Conservation (phyloP, 768 basidiomycete genomes). For the Boletellus ananiceps region DNA sequence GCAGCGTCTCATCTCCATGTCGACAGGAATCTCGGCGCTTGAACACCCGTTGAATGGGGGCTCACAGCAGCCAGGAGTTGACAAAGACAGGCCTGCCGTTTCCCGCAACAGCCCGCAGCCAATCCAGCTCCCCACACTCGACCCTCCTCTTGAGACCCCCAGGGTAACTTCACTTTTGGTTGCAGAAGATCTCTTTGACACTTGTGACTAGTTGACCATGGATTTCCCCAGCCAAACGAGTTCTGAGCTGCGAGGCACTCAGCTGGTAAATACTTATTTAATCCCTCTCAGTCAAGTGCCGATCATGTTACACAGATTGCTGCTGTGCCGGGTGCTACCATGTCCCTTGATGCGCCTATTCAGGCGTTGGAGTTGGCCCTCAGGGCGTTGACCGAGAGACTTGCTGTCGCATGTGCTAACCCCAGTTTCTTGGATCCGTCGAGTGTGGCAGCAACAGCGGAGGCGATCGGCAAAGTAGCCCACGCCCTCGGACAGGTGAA, state of each 20-base stretch:
- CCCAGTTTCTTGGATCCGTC: slow-evolving; percentile 39
- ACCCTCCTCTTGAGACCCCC: slow-evolving; percentile 26
- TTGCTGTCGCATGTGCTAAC: slow-evolving; percentile 42
- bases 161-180: slow-evolving; percentile 19
- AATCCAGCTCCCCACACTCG: slow-evolving; percentile 31
- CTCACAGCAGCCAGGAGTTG: slow-evolving; percentile 6
- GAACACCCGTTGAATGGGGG: slow-evolving; percentile 3
- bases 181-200: slow-evolving; percentile 4
- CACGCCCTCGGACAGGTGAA: slow-evolving; percentile 58
- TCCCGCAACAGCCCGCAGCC: slow-evolving; percentile 26
- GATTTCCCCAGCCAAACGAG: slow-evolving; percentile 13
- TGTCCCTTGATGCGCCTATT: slow-evolving; percentile 30
- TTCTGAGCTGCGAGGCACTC: slow-evolving; percentile 16
- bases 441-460: slow-evolving; percentile 56
- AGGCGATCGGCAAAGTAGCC: slow-evolving; percentile 62
- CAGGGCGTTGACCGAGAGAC: slow-evolving; percentile 45
- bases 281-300: not conserved
- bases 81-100: slow-evolving; percentile 10
- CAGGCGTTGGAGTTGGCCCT: slow-evolving; percentile 52
- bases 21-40: slow-evolving; percentile 4
- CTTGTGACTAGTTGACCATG: slow-evolving; percentile 16
- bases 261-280: slow-evolving; percentile 9
- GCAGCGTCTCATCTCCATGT: slow-evolving; percentile 39
- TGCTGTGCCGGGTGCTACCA: slow-evolving; percentile 8
- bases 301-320: slow-evolving; percentile 16